A percentile compares a stretch with the other conserved stretches of the same genome.
phyloP scores from a whole-genome alignment of 2,329 filamentous ascomycete species.

The Escovopsis sp. region DNA sequence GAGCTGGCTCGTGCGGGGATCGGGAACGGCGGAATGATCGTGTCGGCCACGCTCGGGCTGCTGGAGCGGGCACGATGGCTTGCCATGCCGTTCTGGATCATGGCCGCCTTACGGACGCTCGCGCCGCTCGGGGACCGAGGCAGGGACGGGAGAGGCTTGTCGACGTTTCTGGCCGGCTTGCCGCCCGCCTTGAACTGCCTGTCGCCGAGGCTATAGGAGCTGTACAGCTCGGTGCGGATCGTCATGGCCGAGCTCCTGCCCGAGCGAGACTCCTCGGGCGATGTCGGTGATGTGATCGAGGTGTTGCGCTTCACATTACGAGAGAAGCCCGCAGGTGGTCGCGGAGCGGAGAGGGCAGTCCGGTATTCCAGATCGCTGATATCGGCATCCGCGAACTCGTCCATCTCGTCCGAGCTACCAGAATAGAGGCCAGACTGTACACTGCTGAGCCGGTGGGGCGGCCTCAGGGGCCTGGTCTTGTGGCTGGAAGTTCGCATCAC shows the following conservation, averaged over 20 bases:
- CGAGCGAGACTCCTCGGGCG: constrained; percentile 26
- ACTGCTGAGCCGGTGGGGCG: constrained; percentile 65
- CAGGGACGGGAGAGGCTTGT: constrained; percentile 22
- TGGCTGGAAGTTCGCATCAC: constrained; percentile 54
- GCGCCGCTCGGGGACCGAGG: constrained; percentile 28
- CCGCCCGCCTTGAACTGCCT: constrained; percentile 11
- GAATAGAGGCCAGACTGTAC: constrained; percentile 77
- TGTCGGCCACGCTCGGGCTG: constrained; percentile 50
- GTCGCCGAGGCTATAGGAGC: constrained; percentile 26
- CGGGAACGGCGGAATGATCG: constrained; percentile 65
- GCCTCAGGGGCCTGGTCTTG: constrained; percentile 42
- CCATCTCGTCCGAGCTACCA: constrained; percentile 50
- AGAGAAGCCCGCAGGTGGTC: constrained; percentile 28
- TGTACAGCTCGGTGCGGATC: constrained; percentile 29
- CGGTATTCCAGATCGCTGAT: constrained; percentile 53
- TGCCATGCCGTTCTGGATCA: constrained; percentile 66
- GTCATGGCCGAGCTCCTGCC: constrained; percentile 18
- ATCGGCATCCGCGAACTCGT: constrained; percentile 47
- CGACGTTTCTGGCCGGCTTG: constrained; percentile 21
- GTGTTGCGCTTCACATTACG: constrained; percentile 29
- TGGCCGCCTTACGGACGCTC: constrained; percentile 55
- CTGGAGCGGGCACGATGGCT: constrained; percentile 50
- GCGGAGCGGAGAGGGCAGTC: constrained; percentile 50
- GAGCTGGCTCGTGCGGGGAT: constrained; percentile 86
- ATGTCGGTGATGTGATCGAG: constrained; percentile 22